phyloP scores from a whole-genome alignment of 805 yeast species.

The Scheffersomyces ergatensis region DNA sequence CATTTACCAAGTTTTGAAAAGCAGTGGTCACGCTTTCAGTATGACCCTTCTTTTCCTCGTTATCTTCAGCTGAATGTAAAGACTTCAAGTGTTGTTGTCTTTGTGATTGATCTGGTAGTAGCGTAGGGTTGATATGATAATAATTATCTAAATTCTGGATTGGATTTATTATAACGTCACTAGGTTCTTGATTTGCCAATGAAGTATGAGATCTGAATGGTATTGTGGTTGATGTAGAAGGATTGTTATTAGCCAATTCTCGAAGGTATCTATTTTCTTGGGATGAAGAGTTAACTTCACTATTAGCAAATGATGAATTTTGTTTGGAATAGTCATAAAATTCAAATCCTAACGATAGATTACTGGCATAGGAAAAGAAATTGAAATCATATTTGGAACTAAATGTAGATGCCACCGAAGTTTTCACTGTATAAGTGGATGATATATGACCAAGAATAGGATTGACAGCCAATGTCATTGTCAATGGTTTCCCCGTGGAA shows the following conservation, averaged over 20 bases:
- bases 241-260: not conserved
- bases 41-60: constrained; percentile 15
- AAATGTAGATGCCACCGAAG: constrained; percentile 71
- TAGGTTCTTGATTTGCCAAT: not conserved
- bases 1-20: constrained; percentile 48
- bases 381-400: constrained; percentile 88
- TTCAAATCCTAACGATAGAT: constrained; percentile 83
- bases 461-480: constrained; percentile 81
- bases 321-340: constrained; percentile 54
- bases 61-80: constrained; percentile 4
- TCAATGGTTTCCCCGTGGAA: constrained; percentile 83
- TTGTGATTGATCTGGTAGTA: constrained; percentile 8
- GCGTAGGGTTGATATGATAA: constrained; percentile 25
- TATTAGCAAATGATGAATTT: constrained; percentile 3
- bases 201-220: constrained; percentile 1
- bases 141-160: constrained; percentile 22
- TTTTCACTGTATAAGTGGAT: constrained; percentile 81
- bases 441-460: constrained; percentile 89
- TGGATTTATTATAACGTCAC: constrained; percentile 16
- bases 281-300: constrained; percentile 4
- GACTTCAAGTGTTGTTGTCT: constrained; percentile 1
- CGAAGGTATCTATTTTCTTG: constrained; percentile 1
- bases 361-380: constrained; percentile 84
- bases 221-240: not conserved
- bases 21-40: constrained; percentile 45